These are phyloP conservation scores for Neophaeococcomyces aloes DNA, from an alignment of 2,329 filamentous ascomycete species.

Conservation along the genomic window DNA sequence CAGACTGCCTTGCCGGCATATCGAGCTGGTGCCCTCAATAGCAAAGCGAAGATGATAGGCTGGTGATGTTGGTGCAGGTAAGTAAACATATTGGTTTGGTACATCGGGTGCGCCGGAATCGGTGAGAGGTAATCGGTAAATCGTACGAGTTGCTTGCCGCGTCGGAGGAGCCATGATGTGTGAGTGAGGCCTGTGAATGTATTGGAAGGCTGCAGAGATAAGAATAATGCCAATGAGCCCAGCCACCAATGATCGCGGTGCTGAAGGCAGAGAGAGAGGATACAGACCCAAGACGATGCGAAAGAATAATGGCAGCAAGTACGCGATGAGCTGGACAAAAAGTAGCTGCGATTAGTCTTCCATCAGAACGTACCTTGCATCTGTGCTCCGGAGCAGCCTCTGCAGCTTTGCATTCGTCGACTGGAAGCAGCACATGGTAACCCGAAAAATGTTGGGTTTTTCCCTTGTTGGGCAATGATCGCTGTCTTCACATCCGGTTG, in stretches of 20 bases:
- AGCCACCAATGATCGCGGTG: no score
- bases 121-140: conserved; percentile 82
- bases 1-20: conserved; percentile 85
- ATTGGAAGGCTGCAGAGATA: neutral
- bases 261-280: no score
- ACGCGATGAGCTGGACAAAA: neutral
- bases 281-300: neutral
- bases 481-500: neutral
- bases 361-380: neutral
- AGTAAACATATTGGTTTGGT: conserved; percentile 79
- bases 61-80: conserved; percentile 65
- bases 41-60: conserved; percentile 43
- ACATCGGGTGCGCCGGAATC: conserved; percentile 89
- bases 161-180: conserved; percentile 15
- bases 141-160: conserved; percentile 33
- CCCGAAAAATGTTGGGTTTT: conserved; percentile 1
- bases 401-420: neutral
- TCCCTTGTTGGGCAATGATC: conserved; percentile 2
- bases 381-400: neutral
- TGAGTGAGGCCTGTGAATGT: neutral
- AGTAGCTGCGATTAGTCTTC: neutral
- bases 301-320: neutral
- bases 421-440: neutral
- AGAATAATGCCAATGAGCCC: neutral
- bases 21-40: conserved; percentile 48